Evolutionary conservation across 192 early-diverging fungal species (phyloP).

Genomic region (Spizellomyces punctatus): DNA sequence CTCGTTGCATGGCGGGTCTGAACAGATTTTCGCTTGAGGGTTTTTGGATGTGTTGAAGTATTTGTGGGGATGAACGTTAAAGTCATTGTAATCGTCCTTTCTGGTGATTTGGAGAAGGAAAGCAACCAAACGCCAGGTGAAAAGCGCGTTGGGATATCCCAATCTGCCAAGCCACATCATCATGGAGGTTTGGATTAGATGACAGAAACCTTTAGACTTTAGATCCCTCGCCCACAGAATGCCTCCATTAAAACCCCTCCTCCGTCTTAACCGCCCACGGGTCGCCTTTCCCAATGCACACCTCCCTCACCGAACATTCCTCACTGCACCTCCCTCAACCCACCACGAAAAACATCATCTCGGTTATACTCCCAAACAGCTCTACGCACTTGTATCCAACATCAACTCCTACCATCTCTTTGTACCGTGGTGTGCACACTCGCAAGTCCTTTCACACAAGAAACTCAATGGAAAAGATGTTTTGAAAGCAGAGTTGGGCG

Average conservation of each 20-base stretch:
- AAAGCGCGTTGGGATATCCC: no score
- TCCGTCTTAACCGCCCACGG: neutral
- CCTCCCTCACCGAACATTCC: neutral
- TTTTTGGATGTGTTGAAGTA: no score
- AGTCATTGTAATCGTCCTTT: no score
- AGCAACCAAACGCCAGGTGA: no score
- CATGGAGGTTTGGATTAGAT: neutral
- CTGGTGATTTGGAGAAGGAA: no score
- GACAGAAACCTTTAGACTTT: neutral
- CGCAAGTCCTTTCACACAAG: slow-evolving; percentile 53
- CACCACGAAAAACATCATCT: slow-evolving; percentile 22
- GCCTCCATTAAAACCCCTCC: neutral
- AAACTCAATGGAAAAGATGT: neutral
- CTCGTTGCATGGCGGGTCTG: no score
- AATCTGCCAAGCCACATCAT: neutral
- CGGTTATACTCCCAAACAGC: slow-evolving; percentile 75
- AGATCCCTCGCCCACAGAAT: neutral
- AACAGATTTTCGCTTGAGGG: no score
- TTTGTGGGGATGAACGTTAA: no score
- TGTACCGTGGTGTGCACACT: slow-evolving; percentile 80
- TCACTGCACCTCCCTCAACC: neutral
- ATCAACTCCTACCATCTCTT: slow-evolving; percentile 79
- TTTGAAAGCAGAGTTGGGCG: slow-evolving; percentile 66
- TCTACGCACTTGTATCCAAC: slow-evolving; percentile 82
- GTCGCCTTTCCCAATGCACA: neutral